Percentiles rank a stretch among this genome's conserved stretches.
Conservation (phyloP, 176 grass and related monocot genomes). For the Aegilops umbellulata region DNA sequence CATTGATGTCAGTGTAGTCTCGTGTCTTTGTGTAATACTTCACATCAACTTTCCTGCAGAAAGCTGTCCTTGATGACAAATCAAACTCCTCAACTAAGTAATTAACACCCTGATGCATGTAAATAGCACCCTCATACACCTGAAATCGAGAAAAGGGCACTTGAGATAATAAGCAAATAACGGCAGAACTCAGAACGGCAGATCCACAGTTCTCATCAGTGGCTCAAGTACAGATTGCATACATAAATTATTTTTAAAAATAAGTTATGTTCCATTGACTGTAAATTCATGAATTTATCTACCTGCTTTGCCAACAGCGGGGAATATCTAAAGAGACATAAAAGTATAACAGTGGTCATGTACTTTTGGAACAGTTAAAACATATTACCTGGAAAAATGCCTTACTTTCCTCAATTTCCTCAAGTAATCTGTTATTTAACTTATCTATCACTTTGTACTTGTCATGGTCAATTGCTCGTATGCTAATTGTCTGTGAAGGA, state of each 20-base stretch:
- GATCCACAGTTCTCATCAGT: too few species aligned
- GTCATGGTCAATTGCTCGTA: slow-evolving; percentile 78
- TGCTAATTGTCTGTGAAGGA: slow-evolving; percentile 74
- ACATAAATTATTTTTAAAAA: neutral
- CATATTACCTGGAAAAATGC: slow-evolving; percentile 81
- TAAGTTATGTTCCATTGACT: neutral
- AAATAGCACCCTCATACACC: slow-evolving; percentile 96
- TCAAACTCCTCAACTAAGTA: slow-evolving; percentile 82
- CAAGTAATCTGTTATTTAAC: slow-evolving; percentile 58
- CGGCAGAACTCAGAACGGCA: neutral
- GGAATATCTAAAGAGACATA: neutral
- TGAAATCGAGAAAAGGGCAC: slow-evolving; percentile 35
- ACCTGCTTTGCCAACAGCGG: neutral
- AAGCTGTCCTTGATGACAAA: slow-evolving; percentile 64
- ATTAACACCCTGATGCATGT: slow-evolving; percentile 88
- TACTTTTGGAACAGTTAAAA: neutral
- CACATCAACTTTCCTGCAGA: slow-evolving; percentile 90
- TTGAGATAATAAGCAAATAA: slow-evolving; percentile 20
- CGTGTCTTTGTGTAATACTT: slow-evolving; percentile 95
- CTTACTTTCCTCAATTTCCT: slow-evolving; percentile 98
- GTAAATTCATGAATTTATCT: slow-evolving; percentile 14
- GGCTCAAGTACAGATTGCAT: neutral
- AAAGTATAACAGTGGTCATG: neutral
- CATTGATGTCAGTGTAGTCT: slow-evolving; percentile 88
- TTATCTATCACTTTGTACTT: slow-evolving; percentile 76